phyloP scores from a whole-genome alignment of 441 rosid genomes.

The Geranium incanum region DNA sequence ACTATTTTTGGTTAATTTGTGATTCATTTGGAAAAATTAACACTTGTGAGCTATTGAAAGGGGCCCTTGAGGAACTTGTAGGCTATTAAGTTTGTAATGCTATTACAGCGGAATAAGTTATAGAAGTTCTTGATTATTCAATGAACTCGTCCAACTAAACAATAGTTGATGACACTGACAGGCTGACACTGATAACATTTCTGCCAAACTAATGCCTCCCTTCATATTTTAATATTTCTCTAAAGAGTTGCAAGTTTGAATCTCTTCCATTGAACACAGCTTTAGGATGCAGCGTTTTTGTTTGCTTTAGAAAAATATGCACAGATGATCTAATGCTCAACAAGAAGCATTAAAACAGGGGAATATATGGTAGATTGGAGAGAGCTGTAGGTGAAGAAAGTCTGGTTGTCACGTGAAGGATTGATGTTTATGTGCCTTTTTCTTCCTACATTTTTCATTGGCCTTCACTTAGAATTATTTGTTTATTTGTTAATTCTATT shows the following conservation, averaged over 20 bases:
- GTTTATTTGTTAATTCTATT: slow-evolving; percentile 12
- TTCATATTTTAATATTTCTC: not conserved
- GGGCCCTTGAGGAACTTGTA: not conserved
- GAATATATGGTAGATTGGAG: not conserved
- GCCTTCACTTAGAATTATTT: slow-evolving; percentile 12
- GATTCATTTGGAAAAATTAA: not conserved
- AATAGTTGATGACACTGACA: not conserved
- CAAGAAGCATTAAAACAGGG: not conserved
- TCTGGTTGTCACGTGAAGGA: not conserved
- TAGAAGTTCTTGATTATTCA: not conserved
- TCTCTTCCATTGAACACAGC: not conserved
- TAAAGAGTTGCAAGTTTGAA: not conserved
- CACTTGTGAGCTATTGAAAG: not conserved
- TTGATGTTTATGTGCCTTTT: not conserved
- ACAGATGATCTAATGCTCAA: not conserved
- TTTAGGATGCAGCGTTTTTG: slow-evolving; percentile 3
- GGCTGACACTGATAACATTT: not conserved
- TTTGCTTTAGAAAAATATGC: slow-evolving; percentile 2
- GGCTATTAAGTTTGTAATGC: not conserved
- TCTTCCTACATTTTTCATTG: slow-evolving; percentile 6
- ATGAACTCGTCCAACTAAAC: not conserved
- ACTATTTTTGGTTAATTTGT: not conserved
- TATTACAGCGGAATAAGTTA: not conserved
- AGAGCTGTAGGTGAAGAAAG: not conserved
- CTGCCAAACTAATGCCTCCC: not conserved